Conservation (phyloP, 768 basidiomycete genomes). For the Lyophyllum semitale region DNA sequence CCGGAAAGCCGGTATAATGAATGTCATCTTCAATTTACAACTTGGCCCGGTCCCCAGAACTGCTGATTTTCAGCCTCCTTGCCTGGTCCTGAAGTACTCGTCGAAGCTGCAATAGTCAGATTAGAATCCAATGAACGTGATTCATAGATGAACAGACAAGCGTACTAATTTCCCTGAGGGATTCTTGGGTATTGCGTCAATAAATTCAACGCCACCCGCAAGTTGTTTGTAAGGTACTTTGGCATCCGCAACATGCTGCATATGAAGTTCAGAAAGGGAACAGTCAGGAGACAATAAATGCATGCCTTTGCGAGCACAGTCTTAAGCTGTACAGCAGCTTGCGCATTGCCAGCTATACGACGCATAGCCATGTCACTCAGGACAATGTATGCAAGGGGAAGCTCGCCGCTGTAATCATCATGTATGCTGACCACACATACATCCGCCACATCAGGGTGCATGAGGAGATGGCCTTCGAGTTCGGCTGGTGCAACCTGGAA, state of each 20-base stretch:
- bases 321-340: slow-evolving; percentile 41
- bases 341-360: slow-evolving; percentile 31
- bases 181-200: slow-evolving; percentile 67
- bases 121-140: neutral
- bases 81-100: slow-evolving; percentile 57
- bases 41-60: slow-evolving; percentile 6
- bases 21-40: slow-evolving; percentile 14
- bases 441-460: slow-evolving; percentile 62
- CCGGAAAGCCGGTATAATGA: no score
- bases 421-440: slow-evolving; percentile 66
- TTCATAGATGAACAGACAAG: neutral
- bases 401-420: slow-evolving; percentile 77
- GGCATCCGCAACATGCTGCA: slow-evolving; percentile 56
- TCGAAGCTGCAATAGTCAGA: slow-evolving; percentile 35
- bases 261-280: neutral
- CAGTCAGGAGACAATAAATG: neutral
- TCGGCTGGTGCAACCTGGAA: slow-evolving; percentile 69
- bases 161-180: slow-evolving; percentile 70
- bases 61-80: slow-evolving; percentile 19
- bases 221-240: slow-evolving; percentile 65
- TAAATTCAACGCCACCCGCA: slow-evolving; percentile 62
- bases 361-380: slow-evolving; percentile 42
- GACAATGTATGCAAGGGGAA: slow-evolving; percentile 73
- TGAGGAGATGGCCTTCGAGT: slow-evolving; percentile 63
- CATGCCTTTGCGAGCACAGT: slow-evolving; percentile 56